Base-by-base conservation (phyloP, 768 basidiomycete genomes). In the Rhodotorula kratochvilovae region DNA sequence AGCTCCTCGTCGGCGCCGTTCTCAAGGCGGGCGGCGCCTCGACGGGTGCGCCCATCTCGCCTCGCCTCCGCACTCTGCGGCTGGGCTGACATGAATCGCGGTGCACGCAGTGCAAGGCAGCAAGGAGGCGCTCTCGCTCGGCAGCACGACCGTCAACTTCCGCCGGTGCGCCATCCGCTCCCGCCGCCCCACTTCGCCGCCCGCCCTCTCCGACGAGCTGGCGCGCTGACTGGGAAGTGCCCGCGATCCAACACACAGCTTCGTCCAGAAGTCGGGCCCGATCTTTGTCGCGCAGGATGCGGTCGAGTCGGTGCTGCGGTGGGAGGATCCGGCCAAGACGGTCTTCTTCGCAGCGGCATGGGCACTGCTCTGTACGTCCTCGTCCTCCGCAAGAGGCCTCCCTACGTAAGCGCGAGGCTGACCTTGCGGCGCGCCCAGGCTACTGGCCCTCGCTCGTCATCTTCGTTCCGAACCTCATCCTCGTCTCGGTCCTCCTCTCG, bases 251-350 rank as follows among this genome's bases (percentile, higher is more conserved):
- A 4, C 23, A 23, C 25, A 19, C 71, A 72, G 74, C 3, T 78
- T 78, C 63, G 77, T 78, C 2, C 72, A 74, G 17, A 78, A 78
- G 68, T 56, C 71, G 19, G 77, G 77, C 8, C 76, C 75, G 16
- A 68, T 78, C 48, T 78, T 77, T 48, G 62, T 64, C 25, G 76
- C 73, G n/a, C 72, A 75, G 35, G 76, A 77, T 50, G 68, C 71
- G 7, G 64, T 74, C 39, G 77, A 78, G 60, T 64, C 65, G 11
- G 70, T 78, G 1, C 42, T 78, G 12, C 35, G 67, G 27, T 78
- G 77, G 77, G 72, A 77, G 23, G 68, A 77, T 43, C 68, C 72
- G 13, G 31, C 71, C 25, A 76, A 75, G 56, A 78, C 77, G 17
- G n/a, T 71, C 45, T 76, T 77, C 58, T 77, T 73, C n/a, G 77